Evolutionary conservation across 495 filamentous ascomycete species (phyloP).

Genomic region (Bacidia gigantensis): DNA sequence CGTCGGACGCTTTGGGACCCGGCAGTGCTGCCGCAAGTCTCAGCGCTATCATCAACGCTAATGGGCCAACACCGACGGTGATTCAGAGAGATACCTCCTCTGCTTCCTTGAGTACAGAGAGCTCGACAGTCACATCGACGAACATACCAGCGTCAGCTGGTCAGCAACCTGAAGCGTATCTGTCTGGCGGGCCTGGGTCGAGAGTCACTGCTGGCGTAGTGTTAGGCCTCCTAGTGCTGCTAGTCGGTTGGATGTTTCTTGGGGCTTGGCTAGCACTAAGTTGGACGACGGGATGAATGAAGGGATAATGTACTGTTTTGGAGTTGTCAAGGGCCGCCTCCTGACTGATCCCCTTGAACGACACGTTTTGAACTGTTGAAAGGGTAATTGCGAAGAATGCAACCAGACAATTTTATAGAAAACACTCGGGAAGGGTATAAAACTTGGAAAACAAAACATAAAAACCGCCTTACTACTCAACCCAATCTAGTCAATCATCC

Average conservation of each 20-base stretch:
- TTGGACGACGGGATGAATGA: constrained; percentile 11
- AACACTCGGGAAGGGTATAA: too few species aligned
- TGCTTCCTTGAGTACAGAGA: not conserved
- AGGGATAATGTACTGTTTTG: too few species aligned
- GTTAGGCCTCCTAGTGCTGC: constrained; percentile 15
- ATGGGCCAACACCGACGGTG: not conserved
- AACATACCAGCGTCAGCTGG: not conserved
- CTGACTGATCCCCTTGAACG: too few species aligned
- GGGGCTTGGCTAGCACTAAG: constrained; percentile 15
- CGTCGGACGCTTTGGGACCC: not conserved
- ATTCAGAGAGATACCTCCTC: not conserved
- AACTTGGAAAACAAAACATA: too few species aligned
- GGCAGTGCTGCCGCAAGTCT: not conserved
- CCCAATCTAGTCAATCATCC: not conserved
- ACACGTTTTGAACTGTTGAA: too few species aligned
- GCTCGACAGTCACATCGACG: not conserved
- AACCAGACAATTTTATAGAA: too few species aligned
- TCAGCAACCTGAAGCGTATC: not conserved
- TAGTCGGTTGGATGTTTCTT: constrained; percentile 17
- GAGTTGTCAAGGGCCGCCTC: too few species aligned
- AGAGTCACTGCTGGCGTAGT: constrained; percentile 14
- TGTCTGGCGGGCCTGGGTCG: constrained; percentile 7
- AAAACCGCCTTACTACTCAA: too few species aligned
- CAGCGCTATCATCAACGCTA: not conserved
- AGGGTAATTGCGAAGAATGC: too few species aligned